phyloP scores from a whole-genome alignment of 1,284 basidiomycete genomes.

The Trichosporon coremiiforme region DNA sequence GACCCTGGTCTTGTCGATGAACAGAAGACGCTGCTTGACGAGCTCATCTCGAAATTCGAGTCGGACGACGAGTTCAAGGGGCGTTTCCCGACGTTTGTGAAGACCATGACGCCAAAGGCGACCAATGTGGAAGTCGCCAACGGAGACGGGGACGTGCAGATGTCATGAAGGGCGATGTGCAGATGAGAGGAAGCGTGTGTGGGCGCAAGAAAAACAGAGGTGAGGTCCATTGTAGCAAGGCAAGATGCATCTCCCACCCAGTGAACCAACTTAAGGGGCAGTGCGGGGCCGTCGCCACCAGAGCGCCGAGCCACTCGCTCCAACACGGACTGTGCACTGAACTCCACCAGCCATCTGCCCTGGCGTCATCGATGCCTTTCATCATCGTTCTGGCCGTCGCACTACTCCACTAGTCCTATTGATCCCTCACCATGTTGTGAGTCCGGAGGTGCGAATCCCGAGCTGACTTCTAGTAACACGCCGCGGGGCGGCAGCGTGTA shows the following conservation, averaged over 20 bases:
- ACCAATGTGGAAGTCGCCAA: not conserved
- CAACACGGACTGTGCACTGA: slow-evolving; percentile 1
- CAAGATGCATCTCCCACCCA: not conserved
- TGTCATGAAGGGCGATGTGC: not conserved
- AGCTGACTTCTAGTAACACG: slow-evolving; percentile 39
- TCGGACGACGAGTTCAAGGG: slow-evolving; percentile 10
- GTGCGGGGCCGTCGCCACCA: slow-evolving; percentile 9
- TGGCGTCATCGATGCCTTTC: slow-evolving; percentile 20
- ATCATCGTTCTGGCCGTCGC: not conserved
- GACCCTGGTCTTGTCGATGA: not conserved
- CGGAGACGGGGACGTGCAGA: not conserved
- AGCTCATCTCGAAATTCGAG: slow-evolving; percentile 4
- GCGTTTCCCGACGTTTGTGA: not conserved
- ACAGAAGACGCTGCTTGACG: not conserved
- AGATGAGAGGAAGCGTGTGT: not conserved
- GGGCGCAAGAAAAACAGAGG: not conserved
- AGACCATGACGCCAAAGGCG: not conserved
- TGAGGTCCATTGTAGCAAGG: not conserved
- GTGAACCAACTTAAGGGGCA: not conserved
- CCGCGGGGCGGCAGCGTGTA: slow-evolving; percentile 35
- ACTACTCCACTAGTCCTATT: not conserved
- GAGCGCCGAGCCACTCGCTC: slow-evolving; percentile 7
- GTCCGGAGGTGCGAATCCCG: slow-evolving; percentile 3
- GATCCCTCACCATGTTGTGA: slow-evolving; percentile 42
- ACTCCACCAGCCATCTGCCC: slow-evolving; percentile 7